Evolutionary conservation across 495 filamentous ascomycete species (phyloP).

Genomic region (Neurospora sp.): DNA sequence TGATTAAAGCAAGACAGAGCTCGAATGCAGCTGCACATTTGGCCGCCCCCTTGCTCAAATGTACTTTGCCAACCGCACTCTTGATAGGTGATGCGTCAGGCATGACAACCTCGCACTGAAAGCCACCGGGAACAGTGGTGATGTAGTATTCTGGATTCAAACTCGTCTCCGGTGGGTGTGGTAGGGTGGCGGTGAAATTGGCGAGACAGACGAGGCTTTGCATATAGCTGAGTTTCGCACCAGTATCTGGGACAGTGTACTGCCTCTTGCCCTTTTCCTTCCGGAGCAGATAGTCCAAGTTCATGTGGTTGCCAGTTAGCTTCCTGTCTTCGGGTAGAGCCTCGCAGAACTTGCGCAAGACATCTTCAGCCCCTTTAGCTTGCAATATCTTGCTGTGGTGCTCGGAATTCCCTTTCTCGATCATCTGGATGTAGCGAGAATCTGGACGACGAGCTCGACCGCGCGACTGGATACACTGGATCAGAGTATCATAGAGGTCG

Average conservation of each 20-base stretch:
- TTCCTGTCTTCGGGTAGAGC: conserved; percentile 66
- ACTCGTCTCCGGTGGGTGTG: conserved; percentile 47
- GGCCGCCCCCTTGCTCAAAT: conserved; percentile 60
- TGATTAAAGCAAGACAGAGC: conserved; percentile 61
- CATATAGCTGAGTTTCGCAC: conserved; percentile 72
- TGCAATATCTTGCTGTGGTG: conserved; percentile 49
- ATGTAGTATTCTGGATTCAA: conserved; percentile 56
- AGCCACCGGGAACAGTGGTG: conserved; percentile 45
- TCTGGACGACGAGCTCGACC: conserved; percentile 72
- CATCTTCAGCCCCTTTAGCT: conserved; percentile 31
- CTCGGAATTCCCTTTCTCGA: conserved; percentile 53
- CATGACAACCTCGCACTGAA: conserved; percentile 70
- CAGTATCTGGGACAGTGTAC: conserved; percentile 57
- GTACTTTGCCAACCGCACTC: conserved; percentile 50
- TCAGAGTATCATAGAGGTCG: conserved; percentile 82
- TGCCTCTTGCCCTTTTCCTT: conserved; percentile 45
- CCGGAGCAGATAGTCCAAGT: conserved; percentile 44
- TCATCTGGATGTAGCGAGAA: conserved; percentile 79
- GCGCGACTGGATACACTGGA: conserved; percentile 91
- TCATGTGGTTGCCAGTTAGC: conserved; percentile 50
- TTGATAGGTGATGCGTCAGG: conserved; percentile 67
- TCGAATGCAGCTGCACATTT: conserved; percentile 89
- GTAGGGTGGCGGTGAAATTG: conserved; percentile 43
- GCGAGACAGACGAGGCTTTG: conserved; percentile 58
- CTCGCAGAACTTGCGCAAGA: conserved; percentile 66